Base-by-base conservation (phyloP, 2,329 filamentous ascomycete species). In the Colletotrichum australisinense region DNA sequence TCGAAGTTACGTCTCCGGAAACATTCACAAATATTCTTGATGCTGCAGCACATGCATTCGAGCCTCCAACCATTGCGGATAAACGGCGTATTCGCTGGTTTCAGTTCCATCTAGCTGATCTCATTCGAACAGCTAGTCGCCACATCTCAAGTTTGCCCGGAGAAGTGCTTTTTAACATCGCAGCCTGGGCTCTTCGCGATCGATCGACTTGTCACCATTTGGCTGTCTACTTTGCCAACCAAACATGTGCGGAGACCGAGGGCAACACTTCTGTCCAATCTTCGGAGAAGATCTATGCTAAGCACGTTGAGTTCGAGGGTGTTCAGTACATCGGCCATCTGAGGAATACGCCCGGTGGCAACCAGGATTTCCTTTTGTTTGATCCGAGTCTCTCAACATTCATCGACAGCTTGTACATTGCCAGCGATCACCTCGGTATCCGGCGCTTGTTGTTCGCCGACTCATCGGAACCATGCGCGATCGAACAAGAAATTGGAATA, bases 401-500 rank as follows among this genome's bases (percentile, higher is more conserved):
- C 22, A 42, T 42, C 49, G 24, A 68, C 22, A 63, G 57, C 28
- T 28, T 68, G 5, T 57, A 63, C 28, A 30, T 68, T 68, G 30
- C 66, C 8, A 68, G 22, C 22, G 32, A 68, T 57, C 49, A 68
- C 56, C 57, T 68, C n/a, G 58, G 66, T 16, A 14, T 68, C 49
- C 58, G 49, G 6, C 32, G 46, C 11, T 6, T 69, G n/a, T 12
- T 67, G 11, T 69, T 69, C 42, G 30, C 32, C 49, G 3, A 56
- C 30, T 63, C 32, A 26, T 69, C 35, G 30, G 3, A 42, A 30
- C 2, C 12, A 5, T 56, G 11, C 22, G 6, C 49, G 5, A 49
- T 63, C 19, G 6, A 57, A 26, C 32, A 69, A 69, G 66, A 24
- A 56, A 14, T 24, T 11, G 66, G 35, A 5, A 9, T 69, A 3